Evolutionary conservation across 495 filamentous ascomycete genomes (phyloP).

Genomic region (Penicillium daleae): DNA sequence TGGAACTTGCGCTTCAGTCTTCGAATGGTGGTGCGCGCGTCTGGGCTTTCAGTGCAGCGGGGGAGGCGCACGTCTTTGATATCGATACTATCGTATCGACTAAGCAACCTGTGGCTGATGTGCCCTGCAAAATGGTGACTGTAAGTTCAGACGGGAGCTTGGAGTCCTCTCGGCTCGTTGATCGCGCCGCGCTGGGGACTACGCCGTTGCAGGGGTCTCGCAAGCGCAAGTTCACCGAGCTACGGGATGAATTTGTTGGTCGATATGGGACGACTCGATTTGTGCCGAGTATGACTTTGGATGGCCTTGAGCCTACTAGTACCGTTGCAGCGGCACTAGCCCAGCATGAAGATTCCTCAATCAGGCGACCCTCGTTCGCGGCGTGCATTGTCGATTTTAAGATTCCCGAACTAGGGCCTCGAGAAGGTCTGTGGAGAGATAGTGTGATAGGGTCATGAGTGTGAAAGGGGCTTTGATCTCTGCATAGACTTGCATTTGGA

Average conservation of each 20-base stretch:
- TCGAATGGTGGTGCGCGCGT: conserved; percentile 40
- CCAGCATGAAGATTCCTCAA: conserved; percentile 13
- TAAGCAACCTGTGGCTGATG: conserved; percentile 13
- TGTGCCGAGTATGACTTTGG: conserved; percentile 10
- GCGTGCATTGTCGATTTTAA: conserved; percentile 49
- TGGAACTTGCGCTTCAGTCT: conserved; percentile 45
- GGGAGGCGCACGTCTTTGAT: conserved; percentile 40
- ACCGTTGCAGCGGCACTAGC: neutral
- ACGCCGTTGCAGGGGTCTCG: conserved; percentile 19
- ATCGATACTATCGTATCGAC: conserved; percentile 39
- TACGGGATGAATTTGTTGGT: conserved; percentile 30
- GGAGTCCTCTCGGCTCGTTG: conserved; percentile 22
- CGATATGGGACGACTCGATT: conserved; percentile 29
- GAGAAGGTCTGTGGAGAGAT: conserved; percentile 30
- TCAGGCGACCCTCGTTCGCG: conserved; percentile 39
- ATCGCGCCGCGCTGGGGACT: conserved; percentile 14
- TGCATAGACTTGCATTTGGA: neutral
- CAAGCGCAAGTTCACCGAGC: conserved; percentile 37
- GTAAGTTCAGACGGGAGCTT: conserved; percentile 38
- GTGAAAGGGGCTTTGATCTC: neutral
- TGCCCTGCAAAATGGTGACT: conserved; percentile 31
- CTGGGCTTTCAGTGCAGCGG: conserved; percentile 45
- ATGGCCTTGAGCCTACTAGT: conserved; percentile 16
- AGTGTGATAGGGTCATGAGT: neutral
- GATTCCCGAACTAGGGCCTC: conserved; percentile 38